phyloP scores from a whole-genome alignment of 108 stramenopile genomes.

The Cyclotella baltica region DNA sequence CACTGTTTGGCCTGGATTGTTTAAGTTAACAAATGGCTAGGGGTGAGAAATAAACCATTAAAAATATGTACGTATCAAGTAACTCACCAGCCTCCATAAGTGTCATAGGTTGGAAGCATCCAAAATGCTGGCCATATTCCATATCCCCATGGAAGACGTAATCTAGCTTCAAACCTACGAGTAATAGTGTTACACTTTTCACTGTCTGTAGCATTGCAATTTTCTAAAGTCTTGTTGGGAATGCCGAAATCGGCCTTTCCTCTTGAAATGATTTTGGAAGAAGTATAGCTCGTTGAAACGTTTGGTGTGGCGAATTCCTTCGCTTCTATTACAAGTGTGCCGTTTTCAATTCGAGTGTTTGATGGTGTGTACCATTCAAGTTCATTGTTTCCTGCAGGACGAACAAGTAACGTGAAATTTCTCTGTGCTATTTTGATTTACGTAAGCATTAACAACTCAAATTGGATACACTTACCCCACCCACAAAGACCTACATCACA shows the following conservation, averaged over 20 bases:
- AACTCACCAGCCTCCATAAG: constrained; percentile 51
- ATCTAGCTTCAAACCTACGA: constrained; percentile 44
- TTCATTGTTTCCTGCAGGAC: constrained; percentile 47
- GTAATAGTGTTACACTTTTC: background rate
- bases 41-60: background rate
- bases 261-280: constrained; percentile 42
- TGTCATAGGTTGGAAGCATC: constrained; percentile 65
- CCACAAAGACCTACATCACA: constrained; percentile 59
- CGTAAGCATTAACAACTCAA: too few species aligned
- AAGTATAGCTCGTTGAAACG: constrained; percentile 30
- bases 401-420: background rate
- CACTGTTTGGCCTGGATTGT: constrained; percentile 28
- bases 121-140: constrained; percentile 65
- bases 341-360: constrained; percentile 30
- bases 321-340: constrained; percentile 36
- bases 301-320: background rate
- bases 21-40: background rate
- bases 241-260: constrained; percentile 36
- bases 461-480: constrained; percentile 52
- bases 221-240: background rate
- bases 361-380: constrained; percentile 35
- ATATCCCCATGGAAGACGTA: constrained; percentile 47
- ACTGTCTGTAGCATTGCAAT: background rate
- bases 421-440: too few species aligned
- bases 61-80: too few species aligned